Conservation (phyloP, 345 rosid genomes). For the Pugionium dolabratum region DNA sequence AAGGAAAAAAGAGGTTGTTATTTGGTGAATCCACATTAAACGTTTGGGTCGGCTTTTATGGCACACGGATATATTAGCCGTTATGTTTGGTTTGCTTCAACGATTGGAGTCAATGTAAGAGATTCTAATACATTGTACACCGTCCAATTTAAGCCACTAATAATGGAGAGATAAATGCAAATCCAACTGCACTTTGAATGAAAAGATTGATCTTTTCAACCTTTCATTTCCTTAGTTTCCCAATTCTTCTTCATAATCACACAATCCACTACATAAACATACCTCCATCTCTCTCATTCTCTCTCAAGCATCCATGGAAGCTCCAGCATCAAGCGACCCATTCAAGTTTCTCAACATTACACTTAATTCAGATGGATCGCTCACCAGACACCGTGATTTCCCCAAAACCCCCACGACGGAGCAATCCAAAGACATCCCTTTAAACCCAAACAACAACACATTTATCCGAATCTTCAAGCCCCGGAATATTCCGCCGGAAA, state of each 20-base stretch:
- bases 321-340: constrained; percentile 50
- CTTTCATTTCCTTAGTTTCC: neutral
- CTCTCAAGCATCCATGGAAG: constrained; percentile 37
- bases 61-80: constrained; percentile 22
- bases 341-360: constrained; percentile 55
- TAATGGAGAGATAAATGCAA: constrained; percentile 29
- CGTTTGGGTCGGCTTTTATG: constrained; percentile 6
- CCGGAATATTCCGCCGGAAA: constrained; percentile 36
- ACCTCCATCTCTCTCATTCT: neutral
- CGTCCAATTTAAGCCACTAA: constrained; percentile 25
- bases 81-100: constrained; percentile 14
- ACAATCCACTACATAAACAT: constrained; percentile 10
- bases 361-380: constrained; percentile 66
- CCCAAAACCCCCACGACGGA: constrained; percentile 49
- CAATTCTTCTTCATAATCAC: constrained; percentile 26
- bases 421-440: constrained; percentile 52
- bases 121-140: neutral
- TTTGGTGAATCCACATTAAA: constrained; percentile 21
- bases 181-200: constrained; percentile 24
- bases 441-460: constrained; percentile 53
- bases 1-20: no score
- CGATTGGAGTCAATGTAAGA: neutral
- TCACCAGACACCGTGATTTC: constrained; percentile 47
- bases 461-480: constrained; percentile 67
- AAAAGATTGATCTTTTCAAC: constrained; percentile 33